phyloP scores from a whole-genome alignment of 1,284 basidiomycete species.

The Meripilus lineatus region DNA sequence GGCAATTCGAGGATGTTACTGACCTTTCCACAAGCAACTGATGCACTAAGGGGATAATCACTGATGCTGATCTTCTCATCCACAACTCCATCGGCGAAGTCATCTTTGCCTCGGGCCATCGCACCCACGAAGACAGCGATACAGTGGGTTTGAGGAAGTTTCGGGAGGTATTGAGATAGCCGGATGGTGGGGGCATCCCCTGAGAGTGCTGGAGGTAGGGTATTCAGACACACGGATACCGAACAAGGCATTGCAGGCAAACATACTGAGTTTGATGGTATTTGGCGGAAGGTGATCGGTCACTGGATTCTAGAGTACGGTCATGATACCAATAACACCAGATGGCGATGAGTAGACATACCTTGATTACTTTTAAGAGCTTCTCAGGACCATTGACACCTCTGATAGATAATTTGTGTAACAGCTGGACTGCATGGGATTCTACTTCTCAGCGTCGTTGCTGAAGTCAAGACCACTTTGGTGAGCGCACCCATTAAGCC shows the following conservation, averaged over 20 bases:
- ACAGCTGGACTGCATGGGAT: conserved; percentile 76
- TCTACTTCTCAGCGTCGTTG: not conserved
- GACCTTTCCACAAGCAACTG: conserved; percentile 95
- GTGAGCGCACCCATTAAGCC: conserved; percentile 92
- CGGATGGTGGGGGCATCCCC: conserved; percentile 86
- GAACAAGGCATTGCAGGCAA: conserved; percentile 3
- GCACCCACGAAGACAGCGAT: conserved; percentile 97
- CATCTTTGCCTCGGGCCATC: conserved; percentile 93
- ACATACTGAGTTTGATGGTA: conserved; percentile 92
- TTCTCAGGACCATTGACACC: conserved; percentile 97
- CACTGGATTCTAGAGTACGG: conserved; percentile 75
- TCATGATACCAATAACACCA: conserved; percentile 4
- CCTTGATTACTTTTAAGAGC: conserved; percentile 94
- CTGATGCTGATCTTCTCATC: conserved; percentile 98
- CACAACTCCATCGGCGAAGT: conserved; percentile 95
- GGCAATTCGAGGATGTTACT: conserved; percentile 19
- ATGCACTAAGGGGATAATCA: conserved; percentile 91
- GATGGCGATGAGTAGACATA: conserved; percentile 27
- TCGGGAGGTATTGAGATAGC: conserved; percentile 79
- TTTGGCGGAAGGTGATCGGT: conserved; percentile 94
- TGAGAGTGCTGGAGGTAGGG: conserved; percentile 64
- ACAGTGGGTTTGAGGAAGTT: conserved; percentile 81
- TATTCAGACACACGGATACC: conserved; percentile 5
- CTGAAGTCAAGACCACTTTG: not conserved
- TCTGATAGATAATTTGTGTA: conserved; percentile 94